Base-by-base conservation (phyloP, 148 eudicot genomes). In the Camellia japonica region DNA sequence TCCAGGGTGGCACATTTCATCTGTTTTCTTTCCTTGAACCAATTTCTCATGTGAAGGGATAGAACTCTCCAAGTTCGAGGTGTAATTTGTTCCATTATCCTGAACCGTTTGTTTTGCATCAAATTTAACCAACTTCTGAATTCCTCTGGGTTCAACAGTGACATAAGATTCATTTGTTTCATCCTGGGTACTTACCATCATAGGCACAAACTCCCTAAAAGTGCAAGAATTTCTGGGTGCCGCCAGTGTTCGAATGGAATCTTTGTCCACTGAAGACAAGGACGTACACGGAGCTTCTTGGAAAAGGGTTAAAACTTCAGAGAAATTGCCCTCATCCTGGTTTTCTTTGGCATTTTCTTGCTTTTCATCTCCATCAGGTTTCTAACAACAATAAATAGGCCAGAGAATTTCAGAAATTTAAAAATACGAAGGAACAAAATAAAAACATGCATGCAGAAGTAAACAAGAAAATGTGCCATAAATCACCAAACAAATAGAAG, bases 121-220 rank as follows among this genome's bases (percentile, higher is more conserved):
- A 79, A 80, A 76, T 73, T 82, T 80, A 70, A 80, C 78, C 9
- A 67, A 41, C 71, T 74, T 58, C 12, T 84, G 83, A 83, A 79
- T 63, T 74, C 73, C 84, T 69, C 80, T 71, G 68, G 83, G 74
- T 72, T 80, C 89, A 79, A 81, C 47, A 43, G 85, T 80, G 73
- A 82, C 74, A 74, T 77, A 70, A 83, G 89, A 88, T 79, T 84
- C 88, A 80, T 80, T 78, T 44, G 80, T 73, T 68, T 71, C 85
- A 47, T 82, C 86, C 65, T 84, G 76, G 78, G 82, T 64, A 74
- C 58, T 62, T 6, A 78, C 77, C 56, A 62, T 82, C 84, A 67
- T 52, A 7, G 88, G 91, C 47, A 85, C 84, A 87, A 81, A 89
- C 80, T 86, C 89, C 79, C 56, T 83, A 78, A 85, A 84, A 74